Percentiles rank a stretch among this genome's conserved stretches.
These are phyloP conservation scores for Kodamaea laetipori DNA, from an alignment of 805 yeast genomes.

Conservation along the genomic window DNA sequence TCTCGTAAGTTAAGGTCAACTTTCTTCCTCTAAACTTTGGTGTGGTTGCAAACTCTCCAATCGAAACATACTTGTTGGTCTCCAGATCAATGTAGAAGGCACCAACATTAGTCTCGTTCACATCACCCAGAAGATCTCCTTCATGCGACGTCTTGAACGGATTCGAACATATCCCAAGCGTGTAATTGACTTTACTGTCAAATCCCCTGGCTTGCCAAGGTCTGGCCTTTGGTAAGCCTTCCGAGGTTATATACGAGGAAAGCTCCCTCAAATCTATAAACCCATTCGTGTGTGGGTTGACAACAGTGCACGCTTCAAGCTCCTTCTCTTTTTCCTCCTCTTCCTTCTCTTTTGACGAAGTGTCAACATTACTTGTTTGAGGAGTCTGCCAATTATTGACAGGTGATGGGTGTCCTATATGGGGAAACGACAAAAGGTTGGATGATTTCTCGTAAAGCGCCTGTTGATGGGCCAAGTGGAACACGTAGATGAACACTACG, in stretches of 20 bases:
- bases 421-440: too few relatives aligned
- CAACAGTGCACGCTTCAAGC: conserved; percentile 41
- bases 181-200: conserved; percentile 66
- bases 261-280: conserved; percentile 55
- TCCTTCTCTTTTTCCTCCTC: conserved; percentile 15
- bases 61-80: conserved; percentile 37
- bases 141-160: conserved; percentile 47
- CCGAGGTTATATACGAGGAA: conserved; percentile 45
- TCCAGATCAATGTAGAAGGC: conserved; percentile 44
- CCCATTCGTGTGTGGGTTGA: conserved; percentile 45
- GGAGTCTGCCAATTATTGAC: not conserved
- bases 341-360: not conserved
- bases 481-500: conserved; percentile 4
- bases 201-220: conserved; percentile 72
- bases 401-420: too few relatives aligned
- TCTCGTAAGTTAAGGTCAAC: conserved; percentile 64
- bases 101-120: conserved; percentile 44
- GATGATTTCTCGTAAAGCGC: not conserved
- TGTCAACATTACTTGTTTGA: not conserved
- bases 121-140: conserved; percentile 45
- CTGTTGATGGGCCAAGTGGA: not conserved
- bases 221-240: conserved; percentile 34
- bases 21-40: conserved; percentile 76
- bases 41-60: conserved; percentile 54
- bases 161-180: conserved; percentile 53